Conservation (phyloP, 768 basidiomycete genomes). For the Tricholoma sp. region DNA sequence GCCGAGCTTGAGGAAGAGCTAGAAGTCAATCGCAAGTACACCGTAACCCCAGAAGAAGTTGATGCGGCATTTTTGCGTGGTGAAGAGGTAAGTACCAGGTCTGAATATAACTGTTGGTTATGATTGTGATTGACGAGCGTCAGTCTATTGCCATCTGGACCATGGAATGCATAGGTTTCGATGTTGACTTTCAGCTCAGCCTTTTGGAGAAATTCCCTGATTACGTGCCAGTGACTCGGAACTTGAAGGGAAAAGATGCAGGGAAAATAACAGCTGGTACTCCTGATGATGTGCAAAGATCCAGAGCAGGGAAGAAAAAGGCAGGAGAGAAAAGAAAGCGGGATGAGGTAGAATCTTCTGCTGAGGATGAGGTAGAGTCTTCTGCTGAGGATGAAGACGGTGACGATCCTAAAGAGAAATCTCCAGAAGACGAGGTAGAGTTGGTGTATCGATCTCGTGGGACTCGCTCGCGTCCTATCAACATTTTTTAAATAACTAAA, state of each 20-base stretch:
- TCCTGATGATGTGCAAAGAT: too few species aligned
- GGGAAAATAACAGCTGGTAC: too few species aligned
- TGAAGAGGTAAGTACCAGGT: conserved; percentile 21
- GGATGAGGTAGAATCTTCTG: neutral
- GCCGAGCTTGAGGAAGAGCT: conserved; percentile 16
- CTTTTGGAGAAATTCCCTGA: conserved; percentile 20
- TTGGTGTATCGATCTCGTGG: conserved; percentile 1
- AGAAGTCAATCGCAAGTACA: neutral
- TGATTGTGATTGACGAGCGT: too few species aligned
- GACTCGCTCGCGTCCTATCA: conserved; percentile 1
- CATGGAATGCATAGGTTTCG: conserved; percentile 37
- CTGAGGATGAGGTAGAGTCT: neutral
- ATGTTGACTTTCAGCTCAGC: conserved; percentile 28
- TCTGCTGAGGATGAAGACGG: neutral
- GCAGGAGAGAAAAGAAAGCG: neutral
- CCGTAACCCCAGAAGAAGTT: conserved; percentile 22
- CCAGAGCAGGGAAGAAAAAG: too few species aligned
- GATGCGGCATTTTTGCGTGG: conserved; percentile 21
- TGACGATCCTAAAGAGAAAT: neutral
- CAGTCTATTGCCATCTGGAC: conserved; percentile 31
- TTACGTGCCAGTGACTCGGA: conserved; percentile 7
- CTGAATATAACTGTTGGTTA: too few species aligned
- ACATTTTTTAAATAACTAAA: neutral
- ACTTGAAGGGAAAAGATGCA: too few species aligned
- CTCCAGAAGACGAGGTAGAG: neutral